Percentiles rank a stretch among this genome's conserved stretches.
These are phyloP conservation scores for Wickerhamomyces sp. DNA, from an alignment of 1,139 yeast species.

Conservation along the genomic window DNA sequence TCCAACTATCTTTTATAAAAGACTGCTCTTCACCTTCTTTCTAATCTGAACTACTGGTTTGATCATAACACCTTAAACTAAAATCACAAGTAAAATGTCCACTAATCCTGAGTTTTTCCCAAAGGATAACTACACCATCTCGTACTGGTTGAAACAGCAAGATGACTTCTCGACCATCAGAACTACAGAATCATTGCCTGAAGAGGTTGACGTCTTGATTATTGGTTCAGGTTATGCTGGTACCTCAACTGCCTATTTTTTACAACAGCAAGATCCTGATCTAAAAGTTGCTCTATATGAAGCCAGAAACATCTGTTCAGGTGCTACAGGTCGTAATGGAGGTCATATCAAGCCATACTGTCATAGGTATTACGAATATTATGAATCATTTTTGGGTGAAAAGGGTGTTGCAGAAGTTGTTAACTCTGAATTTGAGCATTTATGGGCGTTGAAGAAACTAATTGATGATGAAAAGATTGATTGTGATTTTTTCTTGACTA, in stretches of 20 bases:
- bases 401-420: constrained; percentile 30
- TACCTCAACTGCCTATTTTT: constrained; percentile 32
- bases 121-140: constrained; percentile 5
- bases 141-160: constrained; percentile 5
- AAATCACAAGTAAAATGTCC: neutral
- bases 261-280: constrained; percentile 20
- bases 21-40: neutral
- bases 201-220: constrained; percentile 30
- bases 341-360: constrained; percentile 41
- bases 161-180: constrained; percentile 13
- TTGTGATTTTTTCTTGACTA: constrained; percentile 29
- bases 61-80: too few relatives aligned
- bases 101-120: neutral
- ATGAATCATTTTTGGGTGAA: constrained; percentile 23
- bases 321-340: constrained; percentile 47
- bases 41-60: neutral
- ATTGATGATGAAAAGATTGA: constrained; percentile 30
- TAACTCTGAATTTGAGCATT: constrained; percentile 30
- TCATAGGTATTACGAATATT: constrained; percentile 25
- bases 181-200: constrained; percentile 22
- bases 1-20: too few relatives aligned
- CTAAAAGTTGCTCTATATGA: constrained; percentile 32
- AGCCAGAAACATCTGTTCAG: constrained; percentile 39
- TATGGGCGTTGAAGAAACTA: constrained; percentile 25
- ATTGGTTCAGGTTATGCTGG: constrained; percentile 41